Conservation (phyloP, 768 basidiomycete species). For the Leucosporidium scottii region DNA sequence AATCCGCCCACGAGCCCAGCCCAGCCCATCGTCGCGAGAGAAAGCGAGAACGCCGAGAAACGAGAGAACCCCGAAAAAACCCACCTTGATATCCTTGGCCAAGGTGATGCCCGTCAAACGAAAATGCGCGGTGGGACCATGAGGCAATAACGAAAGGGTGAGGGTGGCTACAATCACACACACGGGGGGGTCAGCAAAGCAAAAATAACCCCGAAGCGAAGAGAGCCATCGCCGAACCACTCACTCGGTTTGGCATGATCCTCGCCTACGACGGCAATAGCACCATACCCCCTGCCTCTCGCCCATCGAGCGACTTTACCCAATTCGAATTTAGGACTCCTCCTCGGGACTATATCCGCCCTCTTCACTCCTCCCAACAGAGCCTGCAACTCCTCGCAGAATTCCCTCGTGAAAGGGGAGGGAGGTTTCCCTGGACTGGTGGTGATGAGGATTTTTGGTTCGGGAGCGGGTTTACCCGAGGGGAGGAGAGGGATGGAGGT, state of each 20-base stretch:
- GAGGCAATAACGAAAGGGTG: slow-evolving; percentile 80
- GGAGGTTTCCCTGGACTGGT: slow-evolving; percentile 32
- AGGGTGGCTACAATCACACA: slow-evolving; percentile 62
- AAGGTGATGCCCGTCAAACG: slow-evolving; percentile 82
- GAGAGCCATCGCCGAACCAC: too few species aligned
- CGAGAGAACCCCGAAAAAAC: slow-evolving; percentile 12
- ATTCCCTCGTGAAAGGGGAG: slow-evolving; percentile 30
- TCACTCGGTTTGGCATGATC: slow-evolving; percentile 87
- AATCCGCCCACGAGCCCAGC: too few species aligned
- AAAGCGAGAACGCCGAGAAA: too few species aligned
- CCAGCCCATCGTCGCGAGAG: background rate
- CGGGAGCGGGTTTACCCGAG: slow-evolving; percentile 43
- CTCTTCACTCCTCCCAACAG: slow-evolving; percentile 48
- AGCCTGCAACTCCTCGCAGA: slow-evolving; percentile 35
- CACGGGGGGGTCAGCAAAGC: background rate
- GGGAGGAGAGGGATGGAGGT: slow-evolving; percentile 48
- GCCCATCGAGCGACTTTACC: slow-evolving; percentile 96
- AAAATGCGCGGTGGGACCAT: slow-evolving; percentile 92
- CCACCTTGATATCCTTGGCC: slow-evolving; percentile 74
- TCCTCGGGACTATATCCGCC: slow-evolving; percentile 63
- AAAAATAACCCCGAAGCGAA: too few species aligned
- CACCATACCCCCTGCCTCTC: slow-evolving; percentile 75
- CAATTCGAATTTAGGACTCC: slow-evolving; percentile 81
- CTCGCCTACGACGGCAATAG: slow-evolving; percentile 88
- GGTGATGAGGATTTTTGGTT: slow-evolving; percentile 34